Evolutionary conservation across 2,329 filamentous ascomycete species (phyloP).

Genomic region (Colletotrichum somersetense): DNA sequence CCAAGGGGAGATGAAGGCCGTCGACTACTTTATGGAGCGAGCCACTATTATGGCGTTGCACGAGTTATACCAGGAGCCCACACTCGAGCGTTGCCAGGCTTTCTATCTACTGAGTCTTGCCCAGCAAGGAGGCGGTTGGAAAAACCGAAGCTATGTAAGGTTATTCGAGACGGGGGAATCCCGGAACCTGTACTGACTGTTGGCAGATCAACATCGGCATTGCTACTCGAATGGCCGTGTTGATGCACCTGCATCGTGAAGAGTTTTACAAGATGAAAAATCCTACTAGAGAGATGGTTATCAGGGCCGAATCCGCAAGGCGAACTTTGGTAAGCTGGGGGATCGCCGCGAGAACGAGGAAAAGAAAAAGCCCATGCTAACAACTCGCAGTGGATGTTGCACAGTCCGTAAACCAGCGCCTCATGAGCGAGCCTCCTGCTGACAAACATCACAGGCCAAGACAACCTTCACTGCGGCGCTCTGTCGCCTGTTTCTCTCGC

Average conservation of each 20-base stretch:
- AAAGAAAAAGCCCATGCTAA: constrained; percentile 17
- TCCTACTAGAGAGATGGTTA: constrained; percentile 59
- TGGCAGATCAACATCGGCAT: constrained; percentile 68
- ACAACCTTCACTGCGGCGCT: constrained; percentile 67
- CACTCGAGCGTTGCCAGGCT: constrained; percentile 67
- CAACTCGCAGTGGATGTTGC: constrained; percentile 65
- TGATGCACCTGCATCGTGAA: constrained; percentile 68
- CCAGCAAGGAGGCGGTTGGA: constrained; percentile 68
- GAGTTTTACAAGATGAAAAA: constrained; percentile 62
- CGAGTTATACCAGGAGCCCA: constrained; percentile 66
- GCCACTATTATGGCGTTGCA: constrained; percentile 61
- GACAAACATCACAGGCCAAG: constrained; percentile 55
- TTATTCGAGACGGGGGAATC: constrained; percentile 6
- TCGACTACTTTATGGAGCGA: constrained; percentile 66
- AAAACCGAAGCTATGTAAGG: constrained; percentile 66
- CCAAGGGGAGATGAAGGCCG: constrained; percentile 63
- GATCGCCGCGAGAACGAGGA: not conserved
- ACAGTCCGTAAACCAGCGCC: constrained; percentile 54
- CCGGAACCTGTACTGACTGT: constrained; percentile 42
- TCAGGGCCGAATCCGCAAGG: constrained; percentile 67
- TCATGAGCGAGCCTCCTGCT: not conserved
- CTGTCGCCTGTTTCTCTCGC: constrained; percentile 64
- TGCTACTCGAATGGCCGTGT: constrained; percentile 66
- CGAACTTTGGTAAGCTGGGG: constrained; percentile 63
- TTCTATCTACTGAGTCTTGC: constrained; percentile 71